Evolutionary conservation across 2,329 filamentous ascomycete genomes (phyloP).

Genomic region (Ophiostoma sp.): DNA sequence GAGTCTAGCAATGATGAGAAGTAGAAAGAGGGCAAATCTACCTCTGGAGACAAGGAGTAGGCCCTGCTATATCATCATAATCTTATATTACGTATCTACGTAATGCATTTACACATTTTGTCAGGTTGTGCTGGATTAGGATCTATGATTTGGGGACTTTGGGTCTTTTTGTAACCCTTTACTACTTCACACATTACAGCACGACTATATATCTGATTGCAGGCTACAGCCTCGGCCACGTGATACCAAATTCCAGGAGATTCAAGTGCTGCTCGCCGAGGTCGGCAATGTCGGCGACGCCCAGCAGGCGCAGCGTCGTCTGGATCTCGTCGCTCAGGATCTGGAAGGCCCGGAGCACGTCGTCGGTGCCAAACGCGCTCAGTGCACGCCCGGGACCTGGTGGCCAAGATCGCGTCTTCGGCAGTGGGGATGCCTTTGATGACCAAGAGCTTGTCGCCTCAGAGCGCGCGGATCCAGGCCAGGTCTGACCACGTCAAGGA

Average conservation of each 20-base stretch:
- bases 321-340: slow-evolving; percentile 25
- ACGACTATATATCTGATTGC: no score
- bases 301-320: slow-evolving; percentile 21
- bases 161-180: no score
- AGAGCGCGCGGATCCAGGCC: slow-evolving; percentile 8
- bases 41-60: not conserved
- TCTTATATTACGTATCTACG: no score
- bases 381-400: slow-evolving; percentile 31
- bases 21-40: not conserved
- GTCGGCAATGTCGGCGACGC: not conserved
- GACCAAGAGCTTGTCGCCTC: not conserved
- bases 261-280: not conserved
- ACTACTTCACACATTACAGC: no score
- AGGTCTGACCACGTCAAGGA: not conserved
- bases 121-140: no score
- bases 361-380: slow-evolving; percentile 35
- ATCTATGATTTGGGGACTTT: not conserved
- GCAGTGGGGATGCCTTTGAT: not conserved
- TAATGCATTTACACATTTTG: no score
- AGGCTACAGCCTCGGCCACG: not conserved
- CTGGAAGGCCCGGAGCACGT: slow-evolving; percentile 36
- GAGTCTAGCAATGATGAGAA: not conserved
- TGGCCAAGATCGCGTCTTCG: not conserved
- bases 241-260: not conserved
- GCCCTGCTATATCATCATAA: not conserved